These are phyloP conservation scores for Penicillium atrosanguineum DNA, from an alignment of 495 filamentous ascomycete species.

Conservation along the genomic window DNA sequence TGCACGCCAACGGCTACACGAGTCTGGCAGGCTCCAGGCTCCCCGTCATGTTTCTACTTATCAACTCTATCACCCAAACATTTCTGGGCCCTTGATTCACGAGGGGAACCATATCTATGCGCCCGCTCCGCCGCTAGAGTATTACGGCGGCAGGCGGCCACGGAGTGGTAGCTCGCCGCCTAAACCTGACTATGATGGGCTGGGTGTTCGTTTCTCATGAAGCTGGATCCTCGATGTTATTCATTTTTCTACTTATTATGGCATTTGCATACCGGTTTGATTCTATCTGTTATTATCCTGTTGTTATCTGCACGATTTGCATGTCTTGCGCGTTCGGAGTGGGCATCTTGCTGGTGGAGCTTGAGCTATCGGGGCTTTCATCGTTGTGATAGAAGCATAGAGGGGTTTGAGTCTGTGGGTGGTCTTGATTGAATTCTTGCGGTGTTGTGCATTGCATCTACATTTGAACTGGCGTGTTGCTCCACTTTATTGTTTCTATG, in stretches of 20 bases:
- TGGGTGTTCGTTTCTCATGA: slow-evolving; percentile 23
- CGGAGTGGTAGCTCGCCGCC: slow-evolving; percentile 58
- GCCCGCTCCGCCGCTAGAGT: slow-evolving; percentile 18
- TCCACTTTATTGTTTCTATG: background rate
- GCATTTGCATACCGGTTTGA: background rate
- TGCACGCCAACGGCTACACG: slow-evolving; percentile 24
- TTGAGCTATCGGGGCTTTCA: background rate
- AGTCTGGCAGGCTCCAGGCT: slow-evolving; percentile 14
- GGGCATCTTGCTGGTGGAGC: background rate
- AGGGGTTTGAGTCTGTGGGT: background rate
- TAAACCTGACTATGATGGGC: slow-evolving; percentile 20
- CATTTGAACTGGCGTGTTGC: background rate
- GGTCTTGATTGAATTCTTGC: background rate
- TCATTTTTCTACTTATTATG: background rate
- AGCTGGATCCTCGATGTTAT: background rate
- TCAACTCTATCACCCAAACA: slow-evolving; percentile 31
- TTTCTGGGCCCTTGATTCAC: slow-evolving; percentile 33
- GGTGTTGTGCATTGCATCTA: background rate
- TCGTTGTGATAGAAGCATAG: background rate
- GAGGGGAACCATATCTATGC: slow-evolving; percentile 22
- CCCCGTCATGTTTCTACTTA: slow-evolving; percentile 22
- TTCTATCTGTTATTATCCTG: background rate
- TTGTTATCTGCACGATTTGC: background rate
- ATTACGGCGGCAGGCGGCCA: slow-evolving; percentile 18
- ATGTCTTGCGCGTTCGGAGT: background rate